Conservation (phyloP, 257 asterid genomes). For the Prunella vulgaris region DNA sequence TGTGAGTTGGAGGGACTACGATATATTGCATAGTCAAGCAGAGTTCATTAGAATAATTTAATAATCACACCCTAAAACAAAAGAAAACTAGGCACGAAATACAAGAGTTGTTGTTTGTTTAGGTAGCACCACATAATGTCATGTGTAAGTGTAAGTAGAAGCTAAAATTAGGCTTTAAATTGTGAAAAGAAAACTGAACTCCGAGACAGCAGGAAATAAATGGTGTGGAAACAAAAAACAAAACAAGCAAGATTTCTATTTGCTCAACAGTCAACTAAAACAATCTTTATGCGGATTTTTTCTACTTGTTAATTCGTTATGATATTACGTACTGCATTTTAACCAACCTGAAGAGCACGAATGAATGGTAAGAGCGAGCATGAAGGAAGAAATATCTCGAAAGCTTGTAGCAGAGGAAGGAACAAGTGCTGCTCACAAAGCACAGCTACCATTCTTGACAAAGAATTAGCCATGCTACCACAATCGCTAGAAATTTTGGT, state of each 20-base stretch:
- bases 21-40: background rate
- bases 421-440: constrained; percentile 87
- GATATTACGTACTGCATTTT: constrained; percentile 3
- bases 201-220: constrained; percentile 5
- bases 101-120: background rate
- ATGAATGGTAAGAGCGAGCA: constrained; percentile 90
- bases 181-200: constrained; percentile 6
- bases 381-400: constrained; percentile 96
- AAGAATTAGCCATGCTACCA: constrained; percentile 58
- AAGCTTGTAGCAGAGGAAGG: constrained; percentile 89
- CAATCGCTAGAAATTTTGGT: constrained; percentile 35
- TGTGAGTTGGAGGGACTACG: too few species aligned
- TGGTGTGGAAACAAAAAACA: background rate
- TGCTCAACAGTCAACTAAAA: constrained; percentile 1
- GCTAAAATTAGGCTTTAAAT: constrained; percentile 9
- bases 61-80: constrained; percentile 1
- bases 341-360: constrained; percentile 95
- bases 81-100: constrained; percentile 6
- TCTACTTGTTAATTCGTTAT: constrained; percentile 1
- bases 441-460: constrained; percentile 87
- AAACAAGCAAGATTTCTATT: constrained; percentile 3
- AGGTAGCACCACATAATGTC: background rate
- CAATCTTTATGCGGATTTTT: background rate
- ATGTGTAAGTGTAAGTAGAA: background rate
- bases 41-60: background rate